Conservation (phyloP, 768 basidiomycete species). For the Russula abietina region DNA sequence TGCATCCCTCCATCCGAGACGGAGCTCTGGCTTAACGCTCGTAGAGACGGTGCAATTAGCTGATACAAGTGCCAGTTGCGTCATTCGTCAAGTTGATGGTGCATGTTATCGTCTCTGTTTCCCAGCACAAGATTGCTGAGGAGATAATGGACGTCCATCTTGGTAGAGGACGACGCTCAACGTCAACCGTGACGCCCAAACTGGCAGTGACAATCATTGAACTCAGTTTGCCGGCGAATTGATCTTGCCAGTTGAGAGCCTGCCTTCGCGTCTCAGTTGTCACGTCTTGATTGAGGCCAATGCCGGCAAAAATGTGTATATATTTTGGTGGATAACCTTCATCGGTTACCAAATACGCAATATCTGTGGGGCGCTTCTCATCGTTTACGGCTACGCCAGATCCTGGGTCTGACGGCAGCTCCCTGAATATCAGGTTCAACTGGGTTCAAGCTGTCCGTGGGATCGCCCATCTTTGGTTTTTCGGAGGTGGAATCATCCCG, state of each 20-base stretch:
- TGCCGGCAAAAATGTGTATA: conserved; percentile 16
- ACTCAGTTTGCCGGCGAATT: conserved; percentile 23
- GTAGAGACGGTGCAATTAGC: background rate
- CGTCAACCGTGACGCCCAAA: conserved; percentile 16
- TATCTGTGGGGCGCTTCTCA: background rate
- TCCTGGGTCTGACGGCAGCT: conserved; percentile 2
- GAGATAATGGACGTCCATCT: background rate
- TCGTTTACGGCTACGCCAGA: conserved; percentile 13
- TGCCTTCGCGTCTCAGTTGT: conserved; percentile 17
- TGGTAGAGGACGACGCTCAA: conserved; percentile 2
- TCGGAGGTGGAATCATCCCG: background rate
- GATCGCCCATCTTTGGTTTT: background rate
- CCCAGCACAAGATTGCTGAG: background rate
- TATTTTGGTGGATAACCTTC: conserved; percentile 4
- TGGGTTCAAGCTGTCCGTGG: background rate
- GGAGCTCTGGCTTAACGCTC: conserved; percentile 19
- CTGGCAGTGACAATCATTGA: conserved; percentile 23
- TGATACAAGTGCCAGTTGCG: background rate
- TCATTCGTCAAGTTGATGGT: background rate
- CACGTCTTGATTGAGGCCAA: conserved; percentile 8
- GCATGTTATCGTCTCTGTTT: background rate
- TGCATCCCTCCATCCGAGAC: conserved; percentile 8
- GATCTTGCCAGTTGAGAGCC: conserved; percentile 1
- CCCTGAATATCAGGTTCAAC: background rate
- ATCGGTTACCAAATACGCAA: conserved; percentile 14